Percentiles rank a stretch among this genome's conserved stretches.
Conservation (phyloP, 1,139 yeast genomes). For the Yamadazyma dushanensis region DNA sequence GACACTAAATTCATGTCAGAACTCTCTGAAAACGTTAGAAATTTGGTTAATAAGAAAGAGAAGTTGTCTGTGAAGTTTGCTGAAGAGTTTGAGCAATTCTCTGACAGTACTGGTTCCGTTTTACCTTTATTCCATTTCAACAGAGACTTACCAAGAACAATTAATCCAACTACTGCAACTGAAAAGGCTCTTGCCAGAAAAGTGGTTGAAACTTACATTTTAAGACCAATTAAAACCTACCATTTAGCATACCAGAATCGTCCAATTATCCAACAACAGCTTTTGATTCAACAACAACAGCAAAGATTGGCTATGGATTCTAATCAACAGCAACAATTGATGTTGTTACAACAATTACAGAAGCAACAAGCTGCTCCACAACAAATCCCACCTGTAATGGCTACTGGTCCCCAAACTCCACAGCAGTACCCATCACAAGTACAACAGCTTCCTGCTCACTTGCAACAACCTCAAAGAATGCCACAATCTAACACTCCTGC, state of each 20-base stretch:
- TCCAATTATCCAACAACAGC: slow-evolving; percentile 43
- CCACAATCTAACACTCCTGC: slow-evolving; percentile 15
- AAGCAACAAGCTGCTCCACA: slow-evolving; percentile 17
- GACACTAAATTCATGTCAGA: slow-evolving; percentile 30
- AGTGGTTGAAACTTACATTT: slow-evolving; percentile 42
- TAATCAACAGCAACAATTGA: slow-evolving; percentile 28
- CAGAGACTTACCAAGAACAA: slow-evolving; percentile 14
- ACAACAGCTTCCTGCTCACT: slow-evolving; percentile 16
- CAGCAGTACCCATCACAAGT: slow-evolving; percentile 17
- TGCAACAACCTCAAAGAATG: slow-evolving; percentile 11
- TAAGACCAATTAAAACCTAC: slow-evolving; percentile 47
- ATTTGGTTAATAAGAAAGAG: slow-evolving; percentile 31
- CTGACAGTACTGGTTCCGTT: slow-evolving; percentile 16
- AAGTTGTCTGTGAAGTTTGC: slow-evolving; percentile 23
- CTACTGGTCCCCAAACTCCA: slow-evolving; percentile 6
- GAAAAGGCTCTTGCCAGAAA: slow-evolving; percentile 41
- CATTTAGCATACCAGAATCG: slow-evolving; percentile 51
- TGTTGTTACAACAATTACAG: slow-evolving; percentile 29
- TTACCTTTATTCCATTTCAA: slow-evolving; percentile 45
- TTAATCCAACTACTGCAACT: slow-evolving; percentile 28
- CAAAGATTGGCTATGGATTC: slow-evolving; percentile 23
- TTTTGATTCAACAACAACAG: slow-evolving; percentile 33
- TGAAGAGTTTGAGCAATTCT: slow-evolving; percentile 31
- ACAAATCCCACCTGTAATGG: slow-evolving; percentile 6
- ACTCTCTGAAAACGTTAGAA: slow-evolving; percentile 33